phyloP scores from a whole-genome alignment of 768 basidiomycete species.

The Phlegmacium glaucopus region DNA sequence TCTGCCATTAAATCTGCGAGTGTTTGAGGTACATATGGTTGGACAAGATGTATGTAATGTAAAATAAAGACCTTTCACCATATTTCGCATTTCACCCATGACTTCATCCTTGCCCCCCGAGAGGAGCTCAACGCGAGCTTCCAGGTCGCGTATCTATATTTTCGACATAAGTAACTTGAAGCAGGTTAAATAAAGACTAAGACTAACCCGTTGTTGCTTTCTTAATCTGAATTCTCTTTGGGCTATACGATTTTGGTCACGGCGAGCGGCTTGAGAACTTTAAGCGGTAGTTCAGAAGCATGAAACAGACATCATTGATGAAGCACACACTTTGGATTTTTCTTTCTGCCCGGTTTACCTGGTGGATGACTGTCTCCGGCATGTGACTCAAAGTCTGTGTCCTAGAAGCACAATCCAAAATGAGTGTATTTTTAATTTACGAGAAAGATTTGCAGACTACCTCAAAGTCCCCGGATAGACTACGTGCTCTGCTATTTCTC shows the following conservation, averaged over 20 bases:
- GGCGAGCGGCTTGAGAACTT: constrained; percentile 84
- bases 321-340: constrained; percentile 75
- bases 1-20: constrained; percentile 78
- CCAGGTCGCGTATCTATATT: constrained; percentile 85
- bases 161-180: constrained; percentile 3
- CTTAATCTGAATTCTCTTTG: constrained; percentile 90
- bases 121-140: constrained; percentile 91
- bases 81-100: constrained; percentile 75
- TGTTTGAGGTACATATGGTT: constrained; percentile 3
- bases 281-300: constrained; percentile 10
- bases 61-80: constrained; percentile 60
- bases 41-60: constrained; percentile 1
- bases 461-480: constrained; percentile 61
- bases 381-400: constrained; percentile 68
- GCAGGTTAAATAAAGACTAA: not conserved
- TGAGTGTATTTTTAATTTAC: not conserved
- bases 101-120: constrained; percentile 92
- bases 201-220: constrained; percentile 79
- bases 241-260: constrained; percentile 90
- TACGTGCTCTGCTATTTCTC: constrained; percentile 47
- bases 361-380: constrained; percentile 38
- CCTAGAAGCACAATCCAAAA: constrained; percentile 30
- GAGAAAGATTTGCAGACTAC: constrained; percentile 21
- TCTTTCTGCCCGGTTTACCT: constrained; percentile 78
- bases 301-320: not conserved